A percentile compares a stretch with the other conserved stretches of the same genome.
These are phyloP conservation scores for Mortierella sp. DNA, from an alignment of 371 early-diverging fungal species.

Conservation along the genomic window DNA sequence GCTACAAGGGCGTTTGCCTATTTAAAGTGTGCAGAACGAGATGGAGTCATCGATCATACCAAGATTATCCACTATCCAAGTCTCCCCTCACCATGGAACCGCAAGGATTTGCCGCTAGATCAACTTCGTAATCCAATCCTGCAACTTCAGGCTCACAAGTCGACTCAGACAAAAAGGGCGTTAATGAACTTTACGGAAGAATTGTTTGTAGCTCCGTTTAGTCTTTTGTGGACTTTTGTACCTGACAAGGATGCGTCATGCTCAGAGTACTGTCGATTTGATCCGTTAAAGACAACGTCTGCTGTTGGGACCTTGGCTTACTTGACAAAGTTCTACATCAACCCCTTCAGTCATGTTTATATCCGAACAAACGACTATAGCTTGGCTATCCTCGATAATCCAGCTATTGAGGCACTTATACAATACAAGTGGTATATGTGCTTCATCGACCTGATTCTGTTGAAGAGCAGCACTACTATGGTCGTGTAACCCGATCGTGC, in stretches of 20 bases:
- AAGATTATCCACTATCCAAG: constrained; percentile 11
- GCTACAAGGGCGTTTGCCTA: constrained; percentile 11
- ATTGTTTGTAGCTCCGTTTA: constrained; percentile 26
- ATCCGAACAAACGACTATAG: not conserved
- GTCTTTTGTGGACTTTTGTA: constrained; percentile 13
- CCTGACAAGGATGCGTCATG: not conserved
- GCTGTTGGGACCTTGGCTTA: not conserved
- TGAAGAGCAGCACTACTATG: not conserved
- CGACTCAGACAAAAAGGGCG: not conserved
- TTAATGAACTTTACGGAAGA: constrained; percentile 14
- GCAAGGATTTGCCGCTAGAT: not conserved
- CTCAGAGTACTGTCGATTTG: constrained; percentile 3
- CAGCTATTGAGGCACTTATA: not conserved
- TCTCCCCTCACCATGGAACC: constrained; percentile 10
- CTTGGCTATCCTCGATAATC: not conserved
- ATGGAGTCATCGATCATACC: constrained; percentile 15
- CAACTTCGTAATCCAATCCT: constrained; percentile 15
- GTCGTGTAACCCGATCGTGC: not conserved
- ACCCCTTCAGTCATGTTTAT: not conserved
- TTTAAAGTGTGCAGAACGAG: constrained; percentile 9
- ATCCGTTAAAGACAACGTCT: not conserved
- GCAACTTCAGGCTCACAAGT: constrained; percentile 9
- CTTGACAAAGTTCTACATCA: not conserved
- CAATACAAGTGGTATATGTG: constrained; percentile 3
- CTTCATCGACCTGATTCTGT: not conserved